Conservation (phyloP, 768 basidiomycete species). For the Boletus rubescentipes region DNA sequence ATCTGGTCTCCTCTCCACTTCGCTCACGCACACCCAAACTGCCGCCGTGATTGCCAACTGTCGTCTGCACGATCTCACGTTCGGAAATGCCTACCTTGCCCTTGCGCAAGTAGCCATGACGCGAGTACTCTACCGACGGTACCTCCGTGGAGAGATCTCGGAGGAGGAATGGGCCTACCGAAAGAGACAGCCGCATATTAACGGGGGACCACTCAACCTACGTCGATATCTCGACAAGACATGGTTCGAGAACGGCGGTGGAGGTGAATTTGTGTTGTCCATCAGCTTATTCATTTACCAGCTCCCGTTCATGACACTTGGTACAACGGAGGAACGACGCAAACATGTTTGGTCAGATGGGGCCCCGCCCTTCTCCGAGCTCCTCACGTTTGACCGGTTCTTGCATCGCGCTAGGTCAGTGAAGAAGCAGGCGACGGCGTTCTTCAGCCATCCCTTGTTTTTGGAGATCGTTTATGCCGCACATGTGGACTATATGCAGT, state of each 20-base stretch:
- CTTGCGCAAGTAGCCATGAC: constrained; percentile 54
- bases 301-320: constrained; percentile 49
- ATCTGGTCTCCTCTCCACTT: constrained; percentile 24
- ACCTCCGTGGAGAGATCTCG: constrained; percentile 46
- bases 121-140: constrained; percentile 48
- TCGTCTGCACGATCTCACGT: constrained; percentile 43
- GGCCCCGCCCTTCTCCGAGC: constrained; percentile 39
- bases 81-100: constrained; percentile 49
- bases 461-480: too few relatives aligned
- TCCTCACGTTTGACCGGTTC: constrained; percentile 50
- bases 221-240: constrained; percentile 47
- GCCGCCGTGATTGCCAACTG: constrained; percentile 37
- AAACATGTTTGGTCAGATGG: not conserved
- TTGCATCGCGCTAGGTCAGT: constrained; percentile 41
- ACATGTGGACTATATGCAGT: too few relatives aligned
- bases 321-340: not conserved
- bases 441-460: too few relatives aligned
- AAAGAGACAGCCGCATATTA: constrained; percentile 47
- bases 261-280: constrained; percentile 40
- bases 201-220: constrained; percentile 49
- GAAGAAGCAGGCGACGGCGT: constrained; percentile 33
- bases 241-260: constrained; percentile 49
- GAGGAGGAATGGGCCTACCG: constrained; percentile 54
- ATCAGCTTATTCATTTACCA: constrained; percentile 44
- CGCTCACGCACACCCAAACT: constrained; percentile 34